Percentiles rank a stretch among this genome's conserved stretches.
Conservation (phyloP, 2,329 filamentous ascomycete species). For the Corniculantispora saksenae region DNA sequence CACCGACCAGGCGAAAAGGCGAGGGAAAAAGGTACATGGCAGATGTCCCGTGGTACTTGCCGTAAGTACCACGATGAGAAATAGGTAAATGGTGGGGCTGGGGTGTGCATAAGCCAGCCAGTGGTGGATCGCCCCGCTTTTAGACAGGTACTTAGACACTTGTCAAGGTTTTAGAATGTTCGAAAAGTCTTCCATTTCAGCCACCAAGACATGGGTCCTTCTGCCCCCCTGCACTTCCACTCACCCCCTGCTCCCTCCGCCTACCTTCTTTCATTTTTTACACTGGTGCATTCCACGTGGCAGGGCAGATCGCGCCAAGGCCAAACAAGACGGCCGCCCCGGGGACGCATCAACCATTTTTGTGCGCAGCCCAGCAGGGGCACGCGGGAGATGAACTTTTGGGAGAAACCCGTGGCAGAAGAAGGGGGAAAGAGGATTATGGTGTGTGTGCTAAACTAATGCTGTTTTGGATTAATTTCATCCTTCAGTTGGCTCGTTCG, state of each 20-base stretch:
- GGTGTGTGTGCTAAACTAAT: background rate
- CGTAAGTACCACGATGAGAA: background rate
- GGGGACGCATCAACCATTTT: background rate
- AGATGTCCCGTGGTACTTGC: background rate
- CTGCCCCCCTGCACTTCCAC: background rate
- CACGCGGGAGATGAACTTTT: background rate
- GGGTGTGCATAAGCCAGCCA: background rate
- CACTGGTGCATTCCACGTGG: slow-evolving; percentile 13
- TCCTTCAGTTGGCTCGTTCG: background rate
- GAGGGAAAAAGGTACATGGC: slow-evolving; percentile 6
- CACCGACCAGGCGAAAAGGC: background rate
- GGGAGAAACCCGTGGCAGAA: background rate
- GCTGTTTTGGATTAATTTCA: background rate
- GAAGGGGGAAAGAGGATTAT: background rate
- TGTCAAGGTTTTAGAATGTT: slow-evolving; percentile 13
- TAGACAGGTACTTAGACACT: background rate
- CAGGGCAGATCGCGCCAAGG: slow-evolving; percentile 17
- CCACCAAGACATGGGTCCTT: background rate
- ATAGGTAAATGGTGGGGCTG: background rate
- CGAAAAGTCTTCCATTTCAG: slow-evolving; percentile 16
- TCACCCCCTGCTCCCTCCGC: background rate
- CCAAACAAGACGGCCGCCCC: slow-evolving; percentile 3
- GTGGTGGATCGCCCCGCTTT: slow-evolving; percentile 1
- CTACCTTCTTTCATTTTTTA: background rate
- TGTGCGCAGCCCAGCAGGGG: background rate